Conservation (phyloP, 257 asterid species). For the Solanum dulcamara region DNA sequence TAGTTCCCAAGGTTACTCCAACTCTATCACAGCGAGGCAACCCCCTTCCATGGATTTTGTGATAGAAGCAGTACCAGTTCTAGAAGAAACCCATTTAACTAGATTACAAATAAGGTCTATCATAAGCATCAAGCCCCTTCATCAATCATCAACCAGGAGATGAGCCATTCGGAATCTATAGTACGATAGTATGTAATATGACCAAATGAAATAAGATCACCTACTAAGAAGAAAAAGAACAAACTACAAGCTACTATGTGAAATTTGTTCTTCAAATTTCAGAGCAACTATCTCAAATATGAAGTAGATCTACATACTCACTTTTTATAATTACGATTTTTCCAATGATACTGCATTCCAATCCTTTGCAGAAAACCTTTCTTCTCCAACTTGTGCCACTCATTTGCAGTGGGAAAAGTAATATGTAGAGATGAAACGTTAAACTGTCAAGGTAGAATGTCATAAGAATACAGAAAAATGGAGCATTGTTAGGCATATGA, state of each 20-base stretch:
- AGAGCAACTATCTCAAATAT: conserved; percentile 4
- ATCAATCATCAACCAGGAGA: neutral
- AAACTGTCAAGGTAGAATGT: conserved; percentile 32
- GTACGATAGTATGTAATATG: neutral
- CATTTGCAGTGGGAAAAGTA: conserved; percentile 65
- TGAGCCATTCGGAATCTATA: neutral
- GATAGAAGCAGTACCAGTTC: neutral
- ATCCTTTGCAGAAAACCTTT: conserved; percentile 85
- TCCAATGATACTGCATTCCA: conserved; percentile 97
- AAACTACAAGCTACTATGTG: neutral
- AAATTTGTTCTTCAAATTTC: neutral
- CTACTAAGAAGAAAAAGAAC: neutral
- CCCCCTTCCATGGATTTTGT: neutral
- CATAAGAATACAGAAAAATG: conserved; percentile 3
- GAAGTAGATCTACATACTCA: conserved; percentile 13
- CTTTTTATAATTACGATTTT: conserved; percentile 76
- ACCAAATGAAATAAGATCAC: neutral
- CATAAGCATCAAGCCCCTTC: neutral
- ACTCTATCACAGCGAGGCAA: neutral
- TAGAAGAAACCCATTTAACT: neutral
- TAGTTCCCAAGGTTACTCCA: neutral
- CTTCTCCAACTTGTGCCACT: conserved; percentile 57
- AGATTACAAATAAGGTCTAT: neutral
- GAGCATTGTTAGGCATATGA: neutral
- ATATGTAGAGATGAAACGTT: conserved; percentile 91